phyloP scores from a whole-genome alignment of 805 yeast species.

The Teunomyces atbi region DNA sequence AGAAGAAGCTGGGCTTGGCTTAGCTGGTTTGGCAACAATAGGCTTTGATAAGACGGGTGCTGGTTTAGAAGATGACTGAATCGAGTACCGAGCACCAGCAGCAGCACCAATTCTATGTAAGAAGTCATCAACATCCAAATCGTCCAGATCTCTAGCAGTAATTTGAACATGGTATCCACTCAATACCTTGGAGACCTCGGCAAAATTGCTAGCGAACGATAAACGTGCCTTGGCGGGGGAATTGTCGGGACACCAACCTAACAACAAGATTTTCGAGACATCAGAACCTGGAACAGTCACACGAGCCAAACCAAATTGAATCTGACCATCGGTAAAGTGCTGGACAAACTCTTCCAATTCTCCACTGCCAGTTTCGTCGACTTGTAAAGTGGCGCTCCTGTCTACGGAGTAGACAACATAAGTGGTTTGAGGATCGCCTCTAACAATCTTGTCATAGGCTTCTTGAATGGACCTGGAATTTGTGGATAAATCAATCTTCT shows the following conservation, averaged over 20 bases:
- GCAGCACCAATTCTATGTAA: slow-evolving; percentile 79
- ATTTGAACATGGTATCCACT: slow-evolving; percentile 92
- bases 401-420: slow-evolving; percentile 85
- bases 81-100: slow-evolving; percentile 92
- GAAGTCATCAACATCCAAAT: slow-evolving; percentile 76
- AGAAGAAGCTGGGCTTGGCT: slow-evolving; percentile 21
- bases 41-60: slow-evolving; percentile 25
- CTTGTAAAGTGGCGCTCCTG: slow-evolving; percentile 47
- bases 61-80: slow-evolving; percentile 34
- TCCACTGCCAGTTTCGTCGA: slow-evolving; percentile 55
- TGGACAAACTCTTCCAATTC: slow-evolving; percentile 75
- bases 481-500: slow-evolving; percentile 58
- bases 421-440: slow-evolving; percentile 64
- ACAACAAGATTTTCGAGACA: slow-evolving; percentile 74
- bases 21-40: slow-evolving; percentile 26
- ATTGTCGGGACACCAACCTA: slow-evolving; percentile 98
- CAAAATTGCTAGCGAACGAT: slow-evolving; percentile 74
- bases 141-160: slow-evolving; percentile 93
- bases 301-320: slow-evolving; percentile 87
- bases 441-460: slow-evolving; percentile 74
- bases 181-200: slow-evolving; percentile 66
- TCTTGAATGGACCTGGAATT: slow-evolving; percentile 74
- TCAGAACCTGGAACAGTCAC: slow-evolving; percentile 91
- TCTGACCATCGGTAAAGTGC: slow-evolving; percentile 80
- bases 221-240: slow-evolving; percentile 77